Evolutionary conservation across 2,329 filamentous ascomycete genomes (phyloP).

Genomic region (Arthrobotrys musiformis): DNA sequence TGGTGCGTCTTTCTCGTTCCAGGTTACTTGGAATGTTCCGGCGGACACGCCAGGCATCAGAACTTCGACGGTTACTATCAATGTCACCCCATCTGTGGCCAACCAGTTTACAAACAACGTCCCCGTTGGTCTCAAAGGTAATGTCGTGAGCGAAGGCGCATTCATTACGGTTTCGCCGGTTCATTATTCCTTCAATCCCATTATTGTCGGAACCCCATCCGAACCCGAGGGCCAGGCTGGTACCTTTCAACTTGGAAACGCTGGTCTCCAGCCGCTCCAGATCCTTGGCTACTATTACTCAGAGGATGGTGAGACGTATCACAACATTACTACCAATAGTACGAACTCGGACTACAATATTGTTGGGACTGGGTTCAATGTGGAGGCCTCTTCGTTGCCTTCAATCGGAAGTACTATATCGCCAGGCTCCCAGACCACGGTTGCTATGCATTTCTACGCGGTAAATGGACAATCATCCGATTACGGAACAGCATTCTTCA

Average conservation of each 20-base stretch:
- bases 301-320: conserved; percentile 59
- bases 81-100: conserved; percentile 61
- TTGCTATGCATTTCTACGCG: conserved; percentile 62
- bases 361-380: conserved; percentile 61
- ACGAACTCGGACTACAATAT: conserved; percentile 57
- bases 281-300: conserved; percentile 63
- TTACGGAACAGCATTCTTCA: conserved; percentile 62
- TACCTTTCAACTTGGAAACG: conserved; percentile 62
- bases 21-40: conserved; percentile 58
- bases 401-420: conserved; percentile 60
- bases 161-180: conserved; percentile 63
- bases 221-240: conserved; percentile 60
- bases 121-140: conserved; percentile 63
- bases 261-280: conserved; percentile 62
- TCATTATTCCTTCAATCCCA: conserved; percentile 63
- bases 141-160: conserved; percentile 62
- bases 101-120: conserved; percentile 62
- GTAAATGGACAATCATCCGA: conserved; percentile 59
- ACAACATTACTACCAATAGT: conserved; percentile 61
- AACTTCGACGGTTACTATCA: conserved; percentile 62
- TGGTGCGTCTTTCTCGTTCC: conserved; percentile 63
- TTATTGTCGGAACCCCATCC: conserved; percentile 62
- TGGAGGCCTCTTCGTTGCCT: conserved; percentile 60
- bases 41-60: conserved; percentile 18
- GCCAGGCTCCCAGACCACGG: conserved; percentile 60